Base-by-base conservation (phyloP, 2,329 filamentous ascomycete genomes). In the Tympanopsis confertula region DNA sequence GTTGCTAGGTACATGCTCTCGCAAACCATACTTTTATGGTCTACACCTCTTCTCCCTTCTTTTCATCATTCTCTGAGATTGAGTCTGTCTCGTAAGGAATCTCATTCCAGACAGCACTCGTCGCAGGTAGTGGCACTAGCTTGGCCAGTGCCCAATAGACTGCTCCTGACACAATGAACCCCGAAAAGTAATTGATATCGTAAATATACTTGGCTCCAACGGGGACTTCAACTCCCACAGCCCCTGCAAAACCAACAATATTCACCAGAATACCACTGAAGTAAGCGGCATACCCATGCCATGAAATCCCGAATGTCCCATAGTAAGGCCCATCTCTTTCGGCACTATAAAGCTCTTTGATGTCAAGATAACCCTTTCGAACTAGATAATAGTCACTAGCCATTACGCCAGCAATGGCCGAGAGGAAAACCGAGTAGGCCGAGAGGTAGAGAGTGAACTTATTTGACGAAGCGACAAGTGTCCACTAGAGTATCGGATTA, bases 381-480 rank as follows among this genome's bases (percentile, higher is more conserved):
- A 82, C 73, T 38, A 71, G 40, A 55, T 80, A 82, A 57, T 82
- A 83, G 52, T 83, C 78, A 50, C 62, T 69, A 44, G 81, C 59
- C 51, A 82, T 78, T 28, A 80, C 75, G 4, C 78, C 78, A 1
- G 78, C 77, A 42, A 82, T 80, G 19, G 72, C 73, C 17, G 75
- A 80, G 3, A 83, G 63, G 56, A 82, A 83, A 45, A 83, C 75
- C 0, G 73, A 78, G 56, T 82, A 82, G 2, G 78, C 74, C 2
- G 74, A 79, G 1, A 83, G 68, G 48, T 82, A 82, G 10, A 76
- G 81, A 4, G 75, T 80, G 61, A 82, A 82, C 50, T 69, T 71
- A 56, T 79, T 81, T 13, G 68, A 67, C 35, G 59, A 58, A 2
- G 62, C 63, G 4, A 81, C 65, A 0, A 82, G 61, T 43, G 81